A percentile compares a stretch with the other conserved stretches of the same genome.
Evolutionary conservation across 192 early-diverging fungal genomes (phyloP).

Genomic region (Geranomyces michiganensis): DNA sequence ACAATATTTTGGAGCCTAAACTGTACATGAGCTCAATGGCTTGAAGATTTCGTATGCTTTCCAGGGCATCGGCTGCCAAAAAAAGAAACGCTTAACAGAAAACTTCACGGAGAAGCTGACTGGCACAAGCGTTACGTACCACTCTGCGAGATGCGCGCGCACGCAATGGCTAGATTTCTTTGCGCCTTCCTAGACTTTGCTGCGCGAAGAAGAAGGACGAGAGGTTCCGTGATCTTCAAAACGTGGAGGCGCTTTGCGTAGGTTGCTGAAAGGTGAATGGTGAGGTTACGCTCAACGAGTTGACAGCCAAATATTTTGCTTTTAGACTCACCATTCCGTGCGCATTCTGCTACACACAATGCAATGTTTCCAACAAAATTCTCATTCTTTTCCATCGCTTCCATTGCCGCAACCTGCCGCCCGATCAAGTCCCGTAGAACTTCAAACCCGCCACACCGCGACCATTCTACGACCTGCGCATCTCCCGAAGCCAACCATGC

Average conservation of each 20-base stretch:
- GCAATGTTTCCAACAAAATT: slow-evolving; percentile 22
- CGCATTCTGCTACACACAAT: slow-evolving; percentile 28
- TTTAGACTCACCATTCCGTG: slow-evolving; percentile 9
- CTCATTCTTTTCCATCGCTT: not conserved
- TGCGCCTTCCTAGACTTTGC: not conserved
- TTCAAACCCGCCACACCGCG: slow-evolving; percentile 14
- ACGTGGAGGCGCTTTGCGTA: slow-evolving; percentile 12
- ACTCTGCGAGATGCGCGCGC: slow-evolving; percentile 26
- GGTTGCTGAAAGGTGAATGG: not conserved
- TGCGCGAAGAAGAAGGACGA: slow-evolving; percentile 19
- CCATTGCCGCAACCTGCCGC: not conserved
- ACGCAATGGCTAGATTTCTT: slow-evolving; percentile 35
- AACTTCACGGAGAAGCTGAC: not conserved
- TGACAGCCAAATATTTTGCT: not conserved
- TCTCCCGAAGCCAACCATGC: slow-evolving; percentile 19
- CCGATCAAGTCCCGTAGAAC: not conserved
- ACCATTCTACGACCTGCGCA: slow-evolving; percentile 24
- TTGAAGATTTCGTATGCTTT: slow-evolving; percentile 13
- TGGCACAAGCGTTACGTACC: slow-evolving; percentile 1
- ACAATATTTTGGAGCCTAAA: slow-evolving; percentile 23
- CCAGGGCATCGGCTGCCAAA: slow-evolving; percentile 23
- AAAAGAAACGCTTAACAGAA: not conserved
- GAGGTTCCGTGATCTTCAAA: not conserved
- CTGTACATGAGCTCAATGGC: slow-evolving; percentile 35
- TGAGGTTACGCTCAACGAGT: not conserved